These are phyloP conservation scores for Candida succiphila DNA, from an alignment of 805 yeast genomes.

Conservation along the genomic window DNA sequence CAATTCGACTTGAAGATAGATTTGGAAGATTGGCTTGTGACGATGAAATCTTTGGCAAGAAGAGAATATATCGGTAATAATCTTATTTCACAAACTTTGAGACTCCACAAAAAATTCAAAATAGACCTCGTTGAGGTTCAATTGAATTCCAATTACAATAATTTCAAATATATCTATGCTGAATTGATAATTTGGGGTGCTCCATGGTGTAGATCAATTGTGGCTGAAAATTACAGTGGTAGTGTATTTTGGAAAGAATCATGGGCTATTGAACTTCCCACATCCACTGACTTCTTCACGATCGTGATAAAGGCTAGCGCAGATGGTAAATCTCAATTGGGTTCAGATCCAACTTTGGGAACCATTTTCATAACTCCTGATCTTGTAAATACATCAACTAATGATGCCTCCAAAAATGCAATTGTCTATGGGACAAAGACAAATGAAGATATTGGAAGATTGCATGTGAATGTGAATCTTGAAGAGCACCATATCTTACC, in stretches of 20 bases:
- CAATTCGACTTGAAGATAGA: slow-evolving; percentile 61
- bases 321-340: slow-evolving; percentile 14
- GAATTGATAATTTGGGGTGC: slow-evolving; percentile 67
- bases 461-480: slow-evolving; percentile 40
- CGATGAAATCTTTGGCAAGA: slow-evolving; percentile 52
- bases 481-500: slow-evolving; percentile 51
- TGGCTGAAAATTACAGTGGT: slow-evolving; percentile 31
- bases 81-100: slow-evolving; percentile 23
- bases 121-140: slow-evolving; percentile 61
- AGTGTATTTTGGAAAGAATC: slow-evolving; percentile 82
- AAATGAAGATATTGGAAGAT: slow-evolving; percentile 41
- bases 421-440: slow-evolving; percentile 23
- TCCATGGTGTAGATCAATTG: slow-evolving; percentile 72
- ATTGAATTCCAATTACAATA: slow-evolving; percentile 19
- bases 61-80: slow-evolving; percentile 33
- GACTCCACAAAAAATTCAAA: slow-evolving; percentile 42
- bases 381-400: slow-evolving; percentile 30
- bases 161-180: slow-evolving; percentile 35
- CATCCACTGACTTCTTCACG: slow-evolving; percentile 41
- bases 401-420: slow-evolving; percentile 11
- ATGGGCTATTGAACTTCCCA: slow-evolving; percentile 52
- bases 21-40: slow-evolving; percentile 70
- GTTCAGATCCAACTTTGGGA: slow-evolving; percentile 28
- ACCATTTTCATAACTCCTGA: slow-evolving; percentile 45
- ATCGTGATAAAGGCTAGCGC: slow-evolving; percentile 28